Base-by-base conservation (phyloP, 306 rosid species). In the Cucumis melo region DNA sequence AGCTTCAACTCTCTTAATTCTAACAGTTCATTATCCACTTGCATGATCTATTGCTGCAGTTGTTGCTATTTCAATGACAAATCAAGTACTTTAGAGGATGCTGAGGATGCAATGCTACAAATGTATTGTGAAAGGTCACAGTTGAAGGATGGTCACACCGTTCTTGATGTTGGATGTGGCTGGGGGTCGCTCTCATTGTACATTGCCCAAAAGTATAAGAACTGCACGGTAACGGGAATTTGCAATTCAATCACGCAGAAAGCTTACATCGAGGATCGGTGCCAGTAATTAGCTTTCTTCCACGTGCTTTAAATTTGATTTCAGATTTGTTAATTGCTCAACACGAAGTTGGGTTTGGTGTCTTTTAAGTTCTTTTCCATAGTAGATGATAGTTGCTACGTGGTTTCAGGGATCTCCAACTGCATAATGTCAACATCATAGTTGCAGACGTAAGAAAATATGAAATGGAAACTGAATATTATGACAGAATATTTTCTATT, bases 151-250 rank as follows among this genome's bases (percentile, higher is more conserved):
- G 96, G 97, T 21, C 88, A 89, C 29, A 66, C 85, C 17, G 87
- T 94, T 78, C 96, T 92, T 32, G 96, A 91, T 67, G 86, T 94
- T 29, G 97, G 99, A 51, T 90, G 99, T 23, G 99, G 99, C 48
- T 94, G 98, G 98, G 98, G 97, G 44, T 91, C 97, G 10, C 84
- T 94, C 19, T 77, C 88, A 53, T 55, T 94, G 71, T 90, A 89
- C 87, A 83, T 91, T 76, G 98, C 95, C 15, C 82, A 82, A 81
- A 90, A 89, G 39, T 91, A 89, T 74, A 76, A 77, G n/a, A 90
- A 81, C 50, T 92, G 91, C 82, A 85, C 19, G 87, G 89, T 94
- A 38, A 92, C 95, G 27, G 97, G 99, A 81, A 87, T 94, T 75
- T 92, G 97, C 89, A 90, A 92, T 81, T 94, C 95, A 56, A 76